Percentiles rank a stretch among this genome's conserved stretches.
Conservation (phyloP, 2,329 filamentous ascomycete species). For the Teratosphaeria viscida region DNA sequence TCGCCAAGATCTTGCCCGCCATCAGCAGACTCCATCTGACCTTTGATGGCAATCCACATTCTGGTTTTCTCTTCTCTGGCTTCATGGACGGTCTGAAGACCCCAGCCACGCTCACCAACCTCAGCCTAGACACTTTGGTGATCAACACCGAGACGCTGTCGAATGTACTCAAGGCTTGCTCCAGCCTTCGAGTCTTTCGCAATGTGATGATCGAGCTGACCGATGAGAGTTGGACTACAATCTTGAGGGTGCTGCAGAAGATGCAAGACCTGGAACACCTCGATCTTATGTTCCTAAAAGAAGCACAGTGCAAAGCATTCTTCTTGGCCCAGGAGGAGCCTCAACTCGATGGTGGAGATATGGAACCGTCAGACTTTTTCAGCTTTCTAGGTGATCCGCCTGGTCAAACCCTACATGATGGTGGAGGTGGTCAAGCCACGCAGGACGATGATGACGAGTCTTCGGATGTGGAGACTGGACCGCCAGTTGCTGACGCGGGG, state of each 20-base stretch:
- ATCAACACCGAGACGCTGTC: background rate
- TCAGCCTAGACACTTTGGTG: background rate
- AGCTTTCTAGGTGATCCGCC: background rate
- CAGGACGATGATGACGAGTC: background rate
- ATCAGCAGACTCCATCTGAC: background rate
- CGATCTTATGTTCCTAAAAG: slow-evolving; percentile 17
- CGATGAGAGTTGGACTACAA: slow-evolving; percentile 15
- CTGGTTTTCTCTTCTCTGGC: background rate
- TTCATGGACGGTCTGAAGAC: background rate
- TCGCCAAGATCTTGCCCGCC: background rate
- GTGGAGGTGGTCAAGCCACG: background rate
- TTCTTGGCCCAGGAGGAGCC: slow-evolving; percentile 15
- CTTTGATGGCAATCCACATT: background rate
- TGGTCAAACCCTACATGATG: background rate
- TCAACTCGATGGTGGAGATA: slow-evolving; percentile 1
- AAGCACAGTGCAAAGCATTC: slow-evolving; percentile 13
- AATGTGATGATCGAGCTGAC: slow-evolving; percentile 8
- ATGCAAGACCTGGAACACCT: slow-evolving; percentile 16
- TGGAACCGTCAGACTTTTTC: background rate
- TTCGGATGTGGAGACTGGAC: background rate
- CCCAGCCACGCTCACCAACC: background rate
- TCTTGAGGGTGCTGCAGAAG: slow-evolving; percentile 14
- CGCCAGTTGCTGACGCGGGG: background rate
- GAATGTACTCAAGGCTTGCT: background rate
- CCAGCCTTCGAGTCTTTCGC: background rate